phyloP scores from a whole-genome alignment of 2,329 filamentous ascomycete genomes.

The Ceratocystis papillata region DNA sequence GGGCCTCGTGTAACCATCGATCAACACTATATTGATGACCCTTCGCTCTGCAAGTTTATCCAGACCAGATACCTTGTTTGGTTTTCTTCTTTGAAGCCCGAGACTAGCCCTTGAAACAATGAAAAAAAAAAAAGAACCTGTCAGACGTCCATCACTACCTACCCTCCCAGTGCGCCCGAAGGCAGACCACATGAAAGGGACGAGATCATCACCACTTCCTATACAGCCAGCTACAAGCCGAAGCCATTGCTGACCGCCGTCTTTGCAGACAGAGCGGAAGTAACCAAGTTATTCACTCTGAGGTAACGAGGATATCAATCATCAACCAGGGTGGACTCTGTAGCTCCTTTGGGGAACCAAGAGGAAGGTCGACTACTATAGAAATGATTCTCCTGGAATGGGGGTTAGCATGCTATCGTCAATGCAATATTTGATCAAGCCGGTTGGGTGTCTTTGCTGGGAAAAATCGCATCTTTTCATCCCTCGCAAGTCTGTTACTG shows the following conservation, averaged over 20 bases:
- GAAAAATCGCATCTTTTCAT: background rate
- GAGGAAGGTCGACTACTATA: conserved; percentile 88
- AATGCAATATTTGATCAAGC: background rate
- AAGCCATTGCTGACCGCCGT: conserved; percentile 38
- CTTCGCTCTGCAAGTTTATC: no score
- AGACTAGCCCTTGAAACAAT: conserved; percentile 46
- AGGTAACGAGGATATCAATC: conserved; percentile 76
- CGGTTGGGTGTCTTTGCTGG: background rate
- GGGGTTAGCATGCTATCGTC: background rate
- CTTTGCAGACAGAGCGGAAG: conserved; percentile 53
- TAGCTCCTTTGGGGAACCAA: conserved; percentile 87
- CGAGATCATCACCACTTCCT: conserved; percentile 94
- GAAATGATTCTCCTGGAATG: conserved; percentile 71
- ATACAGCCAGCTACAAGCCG: conserved; percentile 43
- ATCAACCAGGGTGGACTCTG: conserved; percentile 94
- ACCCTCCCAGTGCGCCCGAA: conserved; percentile 67
- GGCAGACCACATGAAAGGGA: conserved; percentile 59
- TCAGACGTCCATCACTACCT: conserved; percentile 85
- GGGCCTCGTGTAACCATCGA: background rate
- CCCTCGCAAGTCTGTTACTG: background rate
- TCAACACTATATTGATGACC: no score
- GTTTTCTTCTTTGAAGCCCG: conserved; percentile 43
- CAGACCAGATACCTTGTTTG: no score
- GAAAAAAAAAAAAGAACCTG: conserved; percentile 48
- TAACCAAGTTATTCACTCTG: conserved; percentile 67